Evolutionary conservation across 2,329 filamentous ascomycete genomes (phyloP).

Genomic region (Ophiostoma triangulosporum): DNA sequence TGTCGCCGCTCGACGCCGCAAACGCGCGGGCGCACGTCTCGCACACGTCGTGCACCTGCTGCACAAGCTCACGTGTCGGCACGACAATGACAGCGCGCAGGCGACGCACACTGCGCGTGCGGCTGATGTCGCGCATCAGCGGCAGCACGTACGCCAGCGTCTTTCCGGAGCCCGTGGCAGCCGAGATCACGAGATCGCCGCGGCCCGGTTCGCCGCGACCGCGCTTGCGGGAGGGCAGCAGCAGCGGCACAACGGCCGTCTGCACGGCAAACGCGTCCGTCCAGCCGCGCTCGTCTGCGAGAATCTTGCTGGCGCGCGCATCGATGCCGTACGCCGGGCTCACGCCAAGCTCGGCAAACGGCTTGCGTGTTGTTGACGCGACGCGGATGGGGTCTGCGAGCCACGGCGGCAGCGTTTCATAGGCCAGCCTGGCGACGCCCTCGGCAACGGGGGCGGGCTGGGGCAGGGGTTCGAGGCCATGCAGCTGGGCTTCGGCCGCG

Average conservation of each 20-base stretch:
- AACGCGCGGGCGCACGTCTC: conserved; percentile 58
- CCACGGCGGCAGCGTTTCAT: conserved; percentile 71
- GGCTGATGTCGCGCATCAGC: conserved; percentile 62
- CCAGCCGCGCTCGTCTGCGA: conserved; percentile 56
- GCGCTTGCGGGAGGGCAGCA: conserved; percentile 45
- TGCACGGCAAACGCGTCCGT: conserved; percentile 66
- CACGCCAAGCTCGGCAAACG: conserved; percentile 34
- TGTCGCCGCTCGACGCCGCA: conserved; percentile 34
- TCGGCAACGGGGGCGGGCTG: conserved; percentile 55
- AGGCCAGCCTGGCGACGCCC: conserved; percentile 46
- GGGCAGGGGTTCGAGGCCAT: conserved; percentile 49
- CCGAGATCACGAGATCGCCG: conserved; percentile 79
- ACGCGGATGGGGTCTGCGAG: conserved; percentile 62
- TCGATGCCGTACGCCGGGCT: conserved; percentile 43
- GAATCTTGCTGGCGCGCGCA: conserved; percentile 41
- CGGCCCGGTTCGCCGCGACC: conserved; percentile 27
- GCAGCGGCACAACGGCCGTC: conserved; percentile 63
- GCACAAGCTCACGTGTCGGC: conserved; percentile 80
- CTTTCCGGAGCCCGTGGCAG: conserved; percentile 90
- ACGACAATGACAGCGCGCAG: conserved; percentile 74
- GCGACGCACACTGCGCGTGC: conserved; percentile 36
- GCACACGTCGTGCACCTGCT: conserved; percentile 68
- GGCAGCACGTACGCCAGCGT: conserved; percentile 85
- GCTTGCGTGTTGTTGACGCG: conserved; percentile 40
- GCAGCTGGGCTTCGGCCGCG: conserved; percentile 19